Base-by-base conservation (phyloP, 352 stramenopile genomes). In the Aphanomyces invadans region DNA sequence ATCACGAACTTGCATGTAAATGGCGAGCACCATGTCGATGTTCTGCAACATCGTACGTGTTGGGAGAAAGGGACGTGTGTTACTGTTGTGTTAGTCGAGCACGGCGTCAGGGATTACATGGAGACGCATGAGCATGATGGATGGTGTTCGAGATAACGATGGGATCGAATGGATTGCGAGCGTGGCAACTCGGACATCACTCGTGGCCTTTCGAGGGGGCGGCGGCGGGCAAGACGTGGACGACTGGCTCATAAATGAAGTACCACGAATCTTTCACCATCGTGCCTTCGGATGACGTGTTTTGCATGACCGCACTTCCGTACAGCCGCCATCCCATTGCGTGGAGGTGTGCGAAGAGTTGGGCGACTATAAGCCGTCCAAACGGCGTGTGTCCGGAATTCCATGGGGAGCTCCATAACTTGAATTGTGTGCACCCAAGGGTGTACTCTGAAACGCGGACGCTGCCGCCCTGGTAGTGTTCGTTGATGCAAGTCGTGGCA, bases 241-340 rank as follows among this genome's bases (percentile, higher is more conserved):
- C 36, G 36, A 42, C 36, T 42, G 49, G 49, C 29, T 29, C 23
- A 2, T 57, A 32, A 11, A 32, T 26, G 29, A 57, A 57, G n/a
- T 57, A 57, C 49, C 49, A 57, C 25, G 49, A 57, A 28, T 57
- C 49, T 57, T 57, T 57, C 21, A 38, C 49, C 12, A 33, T 57
- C 17, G 12, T 29, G 12, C 44, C 44, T 21, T 57, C 49, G 21
- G 12, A n/a, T 26, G 25, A 39, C 0, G 15, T 33, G 3, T 21
- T 33, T n/a, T 57, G 49, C 17, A 21, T 57, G 17, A 57, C 15
- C 49, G 49, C 17, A 5, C 21, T 15, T 42, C 36, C 49, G 49
- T 32, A 57, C 19, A 57, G 49, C 12, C 49, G 19, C 15, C 15
- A 57, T 9, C 49, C 49, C 0, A 17, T 11, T 1, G 23, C 0